phyloP scores from a whole-genome alignment of 2,329 filamentous ascomycete genomes.

The Fusarium buharicum region DNA sequence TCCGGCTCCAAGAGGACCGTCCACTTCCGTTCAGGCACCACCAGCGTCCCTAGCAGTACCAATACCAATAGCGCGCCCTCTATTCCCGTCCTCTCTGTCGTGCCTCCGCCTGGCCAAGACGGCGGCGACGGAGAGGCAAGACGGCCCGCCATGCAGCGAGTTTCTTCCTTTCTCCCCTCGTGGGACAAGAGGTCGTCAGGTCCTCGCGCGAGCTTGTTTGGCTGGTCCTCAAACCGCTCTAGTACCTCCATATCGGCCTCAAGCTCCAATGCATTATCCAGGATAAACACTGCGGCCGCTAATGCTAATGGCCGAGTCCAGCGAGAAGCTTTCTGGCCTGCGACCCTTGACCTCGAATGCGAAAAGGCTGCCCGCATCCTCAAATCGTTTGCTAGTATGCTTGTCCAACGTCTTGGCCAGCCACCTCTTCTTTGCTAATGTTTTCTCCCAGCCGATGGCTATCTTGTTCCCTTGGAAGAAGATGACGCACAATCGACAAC shows the following conservation, averaged over 20 bases:
- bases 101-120: slow-evolving; percentile 48
- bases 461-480: slow-evolving; percentile 59
- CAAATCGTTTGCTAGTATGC: slow-evolving; percentile 85
- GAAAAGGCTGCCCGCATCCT: slow-evolving; percentile 92
- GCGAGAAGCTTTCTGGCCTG: slow-evolving; percentile 83
- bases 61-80: slow-evolving; percentile 49
- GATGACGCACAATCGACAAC: slow-evolving; percentile 47
- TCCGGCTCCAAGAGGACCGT: slow-evolving; percentile 29
- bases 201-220: slow-evolving; percentile 51
- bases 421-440: slow-evolving; percentile 32
- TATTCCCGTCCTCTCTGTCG: slow-evolving; percentile 47
- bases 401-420: background rate
- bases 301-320: slow-evolving; percentile 49
- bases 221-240: slow-evolving; percentile 61
- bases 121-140: slow-evolving; percentile 51
- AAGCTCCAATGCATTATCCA: slow-evolving; percentile 43
- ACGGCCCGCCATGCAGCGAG: slow-evolving; percentile 56
- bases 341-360: slow-evolving; percentile 85
- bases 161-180: slow-evolving; percentile 57
- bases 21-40: slow-evolving; percentile 27
- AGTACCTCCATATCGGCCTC: slow-evolving; percentile 46
- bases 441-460: slow-evolving; percentile 62
- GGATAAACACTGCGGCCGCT: slow-evolving; percentile 51
- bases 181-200: slow-evolving; percentile 57
- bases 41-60: slow-evolving; percentile 27